Evolutionary conservation across 2,329 filamentous ascomycete genomes (phyloP).

Genomic region (Scorias spongiosa): DNA sequence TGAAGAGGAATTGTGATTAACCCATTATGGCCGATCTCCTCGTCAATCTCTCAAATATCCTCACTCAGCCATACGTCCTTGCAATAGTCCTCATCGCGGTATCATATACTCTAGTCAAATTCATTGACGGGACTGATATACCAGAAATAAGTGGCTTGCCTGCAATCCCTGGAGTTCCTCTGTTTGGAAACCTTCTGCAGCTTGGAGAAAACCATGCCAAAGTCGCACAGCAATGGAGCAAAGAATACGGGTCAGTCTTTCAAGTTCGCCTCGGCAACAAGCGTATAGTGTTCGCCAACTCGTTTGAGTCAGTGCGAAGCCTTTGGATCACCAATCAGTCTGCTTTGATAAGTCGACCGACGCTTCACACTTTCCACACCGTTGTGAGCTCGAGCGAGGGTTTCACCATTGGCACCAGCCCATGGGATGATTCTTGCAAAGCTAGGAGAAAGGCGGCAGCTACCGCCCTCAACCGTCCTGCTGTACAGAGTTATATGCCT

Average conservation of each 20-base stretch:
- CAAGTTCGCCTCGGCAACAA: constrained; percentile 48
- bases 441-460: constrained; percentile 61
- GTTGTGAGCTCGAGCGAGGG: constrained; percentile 64
- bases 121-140: constrained; percentile 31
- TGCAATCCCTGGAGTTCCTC: constrained; percentile 31
- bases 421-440: constrained; percentile 73
- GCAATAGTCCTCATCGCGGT: constrained; percentile 26
- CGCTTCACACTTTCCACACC: constrained; percentile 66
- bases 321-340: constrained; percentile 71
- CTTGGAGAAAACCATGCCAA: constrained; percentile 32
- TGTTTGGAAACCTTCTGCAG: constrained; percentile 32
- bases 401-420: constrained; percentile 70
- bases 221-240: constrained; percentile 30
- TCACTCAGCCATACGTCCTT: constrained; percentile 21
- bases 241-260: constrained; percentile 36
- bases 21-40: no score
- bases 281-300: constrained; percentile 65
- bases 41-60: neutral
- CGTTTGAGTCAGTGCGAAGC: constrained; percentile 56
- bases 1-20: no score
- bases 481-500: constrained; percentile 65
- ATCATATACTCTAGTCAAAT: constrained; percentile 24
- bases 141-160: constrained; percentile 34
- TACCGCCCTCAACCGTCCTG: constrained; percentile 61
- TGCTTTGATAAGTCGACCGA: constrained; percentile 61